These are phyloP conservation scores for Fusarium cicatricum DNA, from an alignment of 2,329 filamentous ascomycete genomes.

Conservation along the genomic window DNA sequence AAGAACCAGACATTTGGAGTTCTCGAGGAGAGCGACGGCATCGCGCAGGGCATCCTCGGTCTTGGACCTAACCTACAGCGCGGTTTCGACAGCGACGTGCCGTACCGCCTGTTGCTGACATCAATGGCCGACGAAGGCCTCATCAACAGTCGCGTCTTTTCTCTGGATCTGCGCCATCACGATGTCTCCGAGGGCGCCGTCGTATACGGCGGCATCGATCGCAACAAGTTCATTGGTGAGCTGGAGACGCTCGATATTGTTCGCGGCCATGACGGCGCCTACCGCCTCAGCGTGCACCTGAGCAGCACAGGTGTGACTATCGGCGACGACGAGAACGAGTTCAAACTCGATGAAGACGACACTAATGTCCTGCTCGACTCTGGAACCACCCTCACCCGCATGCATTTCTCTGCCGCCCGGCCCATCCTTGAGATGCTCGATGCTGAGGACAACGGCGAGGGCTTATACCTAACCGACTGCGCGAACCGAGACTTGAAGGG, in stretches of 20 bases:
- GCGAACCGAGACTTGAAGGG: slow-evolving; percentile 46
- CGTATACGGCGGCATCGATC: slow-evolving; percentile 63
- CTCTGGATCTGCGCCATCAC: slow-evolving; percentile 58
- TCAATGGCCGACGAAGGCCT: slow-evolving; percentile 56
- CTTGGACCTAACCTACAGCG: slow-evolving; percentile 53
- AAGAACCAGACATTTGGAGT: slow-evolving; percentile 60
- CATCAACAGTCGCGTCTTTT: slow-evolving; percentile 60
- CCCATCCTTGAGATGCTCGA: slow-evolving; percentile 55
- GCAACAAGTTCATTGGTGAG: slow-evolving; percentile 58
- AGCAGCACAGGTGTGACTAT: slow-evolving; percentile 45
- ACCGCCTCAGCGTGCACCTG: slow-evolving; percentile 49
- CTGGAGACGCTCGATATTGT: slow-evolving; percentile 56
- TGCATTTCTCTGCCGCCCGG: slow-evolving; percentile 54
- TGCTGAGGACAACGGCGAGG: slow-evolving; percentile 50
- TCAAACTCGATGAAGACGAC: slow-evolving; percentile 43
- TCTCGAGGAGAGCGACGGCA: slow-evolving; percentile 53
- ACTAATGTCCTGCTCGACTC: slow-evolving; percentile 60
- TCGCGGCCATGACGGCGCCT: slow-evolving; percentile 46
- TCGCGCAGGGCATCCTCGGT: slow-evolving; percentile 61
- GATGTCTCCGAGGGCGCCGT: slow-evolving; percentile 56
- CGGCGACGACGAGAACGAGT: slow-evolving; percentile 30
- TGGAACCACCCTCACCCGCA: slow-evolving; percentile 59
- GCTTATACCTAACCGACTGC: slow-evolving; percentile 58
- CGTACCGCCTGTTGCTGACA: slow-evolving; percentile 64
- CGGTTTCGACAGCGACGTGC: slow-evolving; percentile 48